Evolutionary conservation across 78 protist species (phyloP), one percentile per base, ranked within the genome.

Genomic region (Speleostelium caveatum): DNA sequence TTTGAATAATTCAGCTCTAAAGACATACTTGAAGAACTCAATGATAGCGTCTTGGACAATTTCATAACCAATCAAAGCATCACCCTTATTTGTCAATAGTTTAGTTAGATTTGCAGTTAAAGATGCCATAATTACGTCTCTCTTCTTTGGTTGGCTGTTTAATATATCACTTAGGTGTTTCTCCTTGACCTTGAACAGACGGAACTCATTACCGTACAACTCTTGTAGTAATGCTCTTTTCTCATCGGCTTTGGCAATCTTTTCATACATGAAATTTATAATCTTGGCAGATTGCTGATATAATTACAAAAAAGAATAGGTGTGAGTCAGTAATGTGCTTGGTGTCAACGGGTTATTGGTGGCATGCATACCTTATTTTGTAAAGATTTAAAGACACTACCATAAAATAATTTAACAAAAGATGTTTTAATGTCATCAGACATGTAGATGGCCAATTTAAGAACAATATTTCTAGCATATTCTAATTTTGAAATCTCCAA

Each of bases 171-270:
- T 61, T 0, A 94, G 62, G n/a, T 83, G 42, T 61, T 75, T 72
- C 28, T 33, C 51, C 22, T 36, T 33, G 24, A 63, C 2, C 77
- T 93, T 93, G 90, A 93, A 86, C 3, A 86, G 39, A 45, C 56
- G 67, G 56, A 59, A 86, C 51, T 94, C 87, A 17, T 75, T 71
- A 30, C 86, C 75, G 49, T 87, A 94, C 26, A 94, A 88, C 62
- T 94, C 96, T 51, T 74, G 63, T 41, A 88, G 7, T 49, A 94
- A 62, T 6, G 74, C 69, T 12, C 51, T 41, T 42, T 65, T 51
- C 69, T 87, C 75, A 3, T 60, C 36, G 19, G 45, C 38, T 14
- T 30, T 28, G 71, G 96, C 94, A 14, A 60, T 45, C 16, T 85
- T 78, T 28, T 62, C 22, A 73, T 35, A 94, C 33, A 66, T 59